Percentiles rank a stretch among this genome's conserved stretches.
These are phyloP conservation scores for Paralagenidium karlingii DNA, from an alignment of 352 stramenopile genomes.

Conservation along the genomic window DNA sequence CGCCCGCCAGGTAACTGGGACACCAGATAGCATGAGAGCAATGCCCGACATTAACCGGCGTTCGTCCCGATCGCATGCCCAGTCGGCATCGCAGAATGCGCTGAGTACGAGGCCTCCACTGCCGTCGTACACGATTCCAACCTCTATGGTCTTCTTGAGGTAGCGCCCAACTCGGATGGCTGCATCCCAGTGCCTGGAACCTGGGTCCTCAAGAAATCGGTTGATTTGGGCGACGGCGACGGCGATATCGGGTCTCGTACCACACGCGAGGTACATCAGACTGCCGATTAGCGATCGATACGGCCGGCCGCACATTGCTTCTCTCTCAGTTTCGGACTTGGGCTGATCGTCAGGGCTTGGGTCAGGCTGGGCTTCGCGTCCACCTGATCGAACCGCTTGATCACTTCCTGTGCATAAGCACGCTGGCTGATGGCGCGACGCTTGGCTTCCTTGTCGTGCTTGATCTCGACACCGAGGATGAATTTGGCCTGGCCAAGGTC, in stretches of 20 bases:
- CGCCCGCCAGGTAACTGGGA: background rate
- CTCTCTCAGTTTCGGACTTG: background rate
- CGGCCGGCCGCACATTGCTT: background rate
- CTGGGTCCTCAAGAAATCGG: background rate
- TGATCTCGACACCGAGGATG: constrained; percentile 13
- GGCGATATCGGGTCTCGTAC: background rate
- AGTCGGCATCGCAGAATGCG: background rate
- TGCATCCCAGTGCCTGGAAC: background rate
- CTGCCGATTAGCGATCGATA: background rate
- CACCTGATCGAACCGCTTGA: constrained; percentile 5
- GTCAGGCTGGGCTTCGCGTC: constrained; percentile 5
- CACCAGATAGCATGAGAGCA: background rate
- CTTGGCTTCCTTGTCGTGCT: constrained; percentile 5
- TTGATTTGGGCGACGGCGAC: background rate
- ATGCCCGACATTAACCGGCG: background rate
- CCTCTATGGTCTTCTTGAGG: background rate
- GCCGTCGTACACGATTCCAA: background rate
- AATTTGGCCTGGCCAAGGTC: constrained; percentile 7
- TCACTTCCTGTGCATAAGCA: constrained; percentile 1
- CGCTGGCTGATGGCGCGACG: constrained; percentile 1
- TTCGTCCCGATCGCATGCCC: background rate
- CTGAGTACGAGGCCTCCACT: background rate
- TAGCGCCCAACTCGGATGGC: background rate
- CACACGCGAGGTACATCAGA: background rate
- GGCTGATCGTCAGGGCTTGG: background rate